These are phyloP conservation scores for Plenodomus tracheiphilus DNA, from an alignment of 2,329 filamentous ascomycete genomes.

Conservation along the genomic window DNA sequence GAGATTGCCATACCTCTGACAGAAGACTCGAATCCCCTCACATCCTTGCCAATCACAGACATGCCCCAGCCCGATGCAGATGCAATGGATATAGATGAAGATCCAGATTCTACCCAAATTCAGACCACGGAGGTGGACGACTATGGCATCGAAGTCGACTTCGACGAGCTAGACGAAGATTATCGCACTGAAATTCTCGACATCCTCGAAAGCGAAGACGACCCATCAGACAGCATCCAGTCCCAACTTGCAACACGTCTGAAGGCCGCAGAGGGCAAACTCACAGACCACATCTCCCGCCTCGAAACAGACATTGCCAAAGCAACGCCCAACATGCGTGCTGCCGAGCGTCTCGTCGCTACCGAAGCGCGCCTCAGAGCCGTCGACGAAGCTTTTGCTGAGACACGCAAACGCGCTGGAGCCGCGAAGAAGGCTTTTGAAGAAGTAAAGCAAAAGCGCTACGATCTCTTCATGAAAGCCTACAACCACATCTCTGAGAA, in stretches of 20 bases:
- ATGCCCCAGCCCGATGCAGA: constrained; percentile 73
- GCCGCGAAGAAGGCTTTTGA: constrained; percentile 82
- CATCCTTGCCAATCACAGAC: constrained; percentile 86
- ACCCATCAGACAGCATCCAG: constrained; percentile 54
- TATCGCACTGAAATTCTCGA: constrained; percentile 57
- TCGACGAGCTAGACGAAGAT: constrained; percentile 78
- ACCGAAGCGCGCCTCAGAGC: constrained; percentile 81
- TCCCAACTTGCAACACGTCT: constrained; percentile 21
- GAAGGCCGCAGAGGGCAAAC: constrained; percentile 64
- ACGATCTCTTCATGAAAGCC: constrained; percentile 91
- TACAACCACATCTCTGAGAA: constrained; percentile 95
- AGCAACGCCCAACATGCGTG: constrained; percentile 95
- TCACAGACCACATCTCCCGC: constrained; percentile 76
- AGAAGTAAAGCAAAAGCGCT: constrained; percentile 77
- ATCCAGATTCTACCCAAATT: constrained; percentile 54
- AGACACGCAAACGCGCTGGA: constrained; percentile 74
- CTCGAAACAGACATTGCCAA: constrained; percentile 84
- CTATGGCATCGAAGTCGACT: constrained; percentile 90
- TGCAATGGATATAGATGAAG: constrained; percentile 88
- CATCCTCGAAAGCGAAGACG: constrained; percentile 59
- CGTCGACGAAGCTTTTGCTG: constrained; percentile 87
- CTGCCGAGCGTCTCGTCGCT: constrained; percentile 84
- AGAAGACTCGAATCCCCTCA: constrained; percentile 70
- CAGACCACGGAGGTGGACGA: constrained; percentile 70
- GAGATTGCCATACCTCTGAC: constrained; percentile 84